These are phyloP conservation scores for Binderoboletus segoi DNA, from an alignment of 1,284 basidiomycete species.

Conservation along the genomic window DNA sequence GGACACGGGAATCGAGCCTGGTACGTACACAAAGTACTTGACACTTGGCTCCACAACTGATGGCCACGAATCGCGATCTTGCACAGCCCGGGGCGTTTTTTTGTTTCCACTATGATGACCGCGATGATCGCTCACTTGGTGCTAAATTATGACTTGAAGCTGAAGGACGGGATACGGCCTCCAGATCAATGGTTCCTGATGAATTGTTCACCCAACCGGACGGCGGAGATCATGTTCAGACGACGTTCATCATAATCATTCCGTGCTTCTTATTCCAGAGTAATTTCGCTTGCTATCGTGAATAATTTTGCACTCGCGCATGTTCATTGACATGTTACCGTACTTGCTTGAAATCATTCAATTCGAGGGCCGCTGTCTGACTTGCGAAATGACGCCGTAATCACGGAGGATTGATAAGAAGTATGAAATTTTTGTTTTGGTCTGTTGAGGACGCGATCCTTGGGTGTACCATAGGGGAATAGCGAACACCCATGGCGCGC, in stretches of 20 bases:
- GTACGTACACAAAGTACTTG: conserved; percentile 30
- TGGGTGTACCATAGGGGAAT: background rate
- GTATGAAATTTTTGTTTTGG: conserved; percentile 4
- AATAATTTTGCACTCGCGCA: conserved; percentile 6
- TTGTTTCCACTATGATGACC: conserved; percentile 39
- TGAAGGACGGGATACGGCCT: conserved; percentile 40
- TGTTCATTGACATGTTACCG: conserved; percentile 7
- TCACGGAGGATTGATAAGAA: conserved; percentile 19
- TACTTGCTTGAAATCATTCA: background rate
- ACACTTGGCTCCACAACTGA: conserved; percentile 2
- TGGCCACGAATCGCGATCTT: background rate
- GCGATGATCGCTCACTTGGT: conserved; percentile 40
- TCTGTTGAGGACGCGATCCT: background rate
- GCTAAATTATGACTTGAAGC: conserved; percentile 39
- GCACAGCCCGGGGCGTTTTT: conserved; percentile 42
- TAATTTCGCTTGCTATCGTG: conserved; percentile 18
- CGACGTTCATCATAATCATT: conserved; percentile 21
- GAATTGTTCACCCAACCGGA: conserved; percentile 35
- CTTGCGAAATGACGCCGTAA: conserved; percentile 10
- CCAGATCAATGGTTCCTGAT: conserved; percentile 40
- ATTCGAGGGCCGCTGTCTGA: background rate
- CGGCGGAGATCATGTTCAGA: conserved; percentile 36
- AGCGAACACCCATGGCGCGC: background rate
- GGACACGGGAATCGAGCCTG: conserved; percentile 48
- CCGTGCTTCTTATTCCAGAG: conserved; percentile 9